Evolutionary conservation across 345 rosid species (phyloP).

Genomic region (Acer negundo): DNA sequence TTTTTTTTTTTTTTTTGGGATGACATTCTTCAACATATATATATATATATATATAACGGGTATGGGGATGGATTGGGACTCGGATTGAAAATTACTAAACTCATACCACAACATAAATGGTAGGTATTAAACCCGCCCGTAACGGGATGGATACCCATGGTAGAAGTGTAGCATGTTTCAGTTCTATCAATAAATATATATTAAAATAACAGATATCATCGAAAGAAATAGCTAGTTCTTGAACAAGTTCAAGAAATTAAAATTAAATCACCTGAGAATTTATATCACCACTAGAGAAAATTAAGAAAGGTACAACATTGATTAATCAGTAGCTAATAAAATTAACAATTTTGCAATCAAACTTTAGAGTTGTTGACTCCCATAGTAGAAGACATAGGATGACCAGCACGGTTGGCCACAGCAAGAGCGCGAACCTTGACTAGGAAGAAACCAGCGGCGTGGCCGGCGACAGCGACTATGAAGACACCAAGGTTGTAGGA

Average conservation of each 20-base stretch:
- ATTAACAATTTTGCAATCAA: background rate
- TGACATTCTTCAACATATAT: too few species aligned
- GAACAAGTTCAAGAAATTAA: background rate
- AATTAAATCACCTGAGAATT: background rate
- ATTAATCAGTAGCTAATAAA: background rate
- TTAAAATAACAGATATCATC: background rate
- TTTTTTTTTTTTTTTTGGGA: too few species aligned
- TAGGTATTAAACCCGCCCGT: too few species aligned
- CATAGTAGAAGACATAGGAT: background rate
- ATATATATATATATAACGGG: too few species aligned
- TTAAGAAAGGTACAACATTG: background rate
- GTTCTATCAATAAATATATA: too few species aligned
- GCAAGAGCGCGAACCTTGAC: constrained; percentile 35
- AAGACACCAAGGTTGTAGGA: constrained; percentile 49
- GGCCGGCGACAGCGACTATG: constrained; percentile 42
- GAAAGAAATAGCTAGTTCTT: background rate
- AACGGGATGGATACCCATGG: too few species aligned
- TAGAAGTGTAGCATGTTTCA: background rate
- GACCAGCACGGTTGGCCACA: background rate
- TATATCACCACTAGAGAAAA: background rate
- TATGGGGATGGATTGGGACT: too few species aligned
- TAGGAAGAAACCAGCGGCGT: constrained; percentile 33
- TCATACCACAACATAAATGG: too few species aligned
- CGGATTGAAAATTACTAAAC: too few species aligned
- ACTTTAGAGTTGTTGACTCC: constrained; percentile 2